Conservation (phyloP, 257 asterid genomes). For the Solanum virginianum region DNA sequence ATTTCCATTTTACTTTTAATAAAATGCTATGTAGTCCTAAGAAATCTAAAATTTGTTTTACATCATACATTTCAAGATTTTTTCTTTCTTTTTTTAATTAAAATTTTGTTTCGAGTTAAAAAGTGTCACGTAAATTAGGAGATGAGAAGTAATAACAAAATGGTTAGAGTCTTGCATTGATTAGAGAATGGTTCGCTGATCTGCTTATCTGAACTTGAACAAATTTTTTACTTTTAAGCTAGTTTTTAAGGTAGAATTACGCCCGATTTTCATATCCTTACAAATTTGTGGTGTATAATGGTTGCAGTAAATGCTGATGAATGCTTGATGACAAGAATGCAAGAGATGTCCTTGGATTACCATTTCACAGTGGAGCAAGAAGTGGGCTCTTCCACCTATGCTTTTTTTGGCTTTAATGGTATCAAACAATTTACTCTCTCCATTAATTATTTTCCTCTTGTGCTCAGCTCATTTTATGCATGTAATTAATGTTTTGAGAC, state of each 20-base stretch:
- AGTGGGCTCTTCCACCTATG: slow-evolving; percentile 52
- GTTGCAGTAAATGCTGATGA: slow-evolving; percentile 55
- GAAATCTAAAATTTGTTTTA: background rate
- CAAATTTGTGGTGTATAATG: background rate
- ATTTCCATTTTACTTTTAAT: background rate
- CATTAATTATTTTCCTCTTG: background rate
- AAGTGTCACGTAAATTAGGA: background rate
- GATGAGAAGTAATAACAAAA: no score
- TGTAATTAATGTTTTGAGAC: background rate
- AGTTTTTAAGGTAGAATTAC: background rate
- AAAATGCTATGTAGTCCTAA: background rate
- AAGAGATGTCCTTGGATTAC: slow-evolving; percentile 53
- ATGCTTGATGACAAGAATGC: slow-evolving; percentile 70
- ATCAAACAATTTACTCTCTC: background rate
- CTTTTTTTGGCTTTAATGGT: slow-evolving; percentile 73
- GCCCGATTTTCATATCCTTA: background rate
- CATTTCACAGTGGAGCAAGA: slow-evolving; percentile 60
- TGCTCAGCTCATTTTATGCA: background rate
- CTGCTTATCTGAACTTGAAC: background rate
- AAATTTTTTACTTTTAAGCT: background rate
- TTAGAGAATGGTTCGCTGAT: background rate
- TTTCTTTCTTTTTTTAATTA: background rate
- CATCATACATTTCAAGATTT: background rate
- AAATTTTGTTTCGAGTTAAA: background rate
- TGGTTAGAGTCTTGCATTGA: background rate